Conservation (phyloP, 176 grass and related monocot species). For the Avena atlantica region DNA sequence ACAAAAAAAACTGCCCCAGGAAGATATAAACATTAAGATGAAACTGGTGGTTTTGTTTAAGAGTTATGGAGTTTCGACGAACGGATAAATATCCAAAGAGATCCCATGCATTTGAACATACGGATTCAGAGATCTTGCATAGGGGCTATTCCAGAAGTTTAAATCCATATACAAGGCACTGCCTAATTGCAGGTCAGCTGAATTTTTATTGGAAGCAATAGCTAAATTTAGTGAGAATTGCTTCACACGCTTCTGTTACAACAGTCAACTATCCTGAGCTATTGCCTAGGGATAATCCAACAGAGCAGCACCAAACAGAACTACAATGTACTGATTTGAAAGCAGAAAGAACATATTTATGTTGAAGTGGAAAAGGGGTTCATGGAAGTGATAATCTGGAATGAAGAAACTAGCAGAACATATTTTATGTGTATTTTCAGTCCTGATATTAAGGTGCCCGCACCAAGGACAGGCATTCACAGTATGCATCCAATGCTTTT, state of each 20-base stretch:
- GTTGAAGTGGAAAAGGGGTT: neutral
- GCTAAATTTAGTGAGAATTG: neutral
- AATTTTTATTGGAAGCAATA: neutral
- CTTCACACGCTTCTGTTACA: neutral
- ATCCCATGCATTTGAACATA: neutral
- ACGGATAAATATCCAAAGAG: neutral
- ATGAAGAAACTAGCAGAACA: slow-evolving; percentile 18
- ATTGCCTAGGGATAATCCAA: neutral
- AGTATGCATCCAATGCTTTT: neutral
- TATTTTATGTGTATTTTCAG: neutral
- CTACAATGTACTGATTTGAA: neutral
- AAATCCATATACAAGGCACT: neutral
- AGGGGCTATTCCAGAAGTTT: slow-evolving; percentile 1
- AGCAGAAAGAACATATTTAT: neutral
- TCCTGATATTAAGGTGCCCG: neutral
- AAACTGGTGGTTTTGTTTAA: neutral
- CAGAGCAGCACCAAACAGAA: neutral
- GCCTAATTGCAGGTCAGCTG: neutral
- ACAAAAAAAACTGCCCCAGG: slow-evolving; percentile 18
- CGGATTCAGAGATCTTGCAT: neutral
- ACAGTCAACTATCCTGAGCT: neutral
- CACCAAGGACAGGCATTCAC: neutral
- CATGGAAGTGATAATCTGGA: neutral
- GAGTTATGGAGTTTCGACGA: neutral
- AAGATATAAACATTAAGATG: neutral